Evolutionary conservation across 805 yeast species (phyloP).

Genomic region (Blastobotrys parvus): DNA sequence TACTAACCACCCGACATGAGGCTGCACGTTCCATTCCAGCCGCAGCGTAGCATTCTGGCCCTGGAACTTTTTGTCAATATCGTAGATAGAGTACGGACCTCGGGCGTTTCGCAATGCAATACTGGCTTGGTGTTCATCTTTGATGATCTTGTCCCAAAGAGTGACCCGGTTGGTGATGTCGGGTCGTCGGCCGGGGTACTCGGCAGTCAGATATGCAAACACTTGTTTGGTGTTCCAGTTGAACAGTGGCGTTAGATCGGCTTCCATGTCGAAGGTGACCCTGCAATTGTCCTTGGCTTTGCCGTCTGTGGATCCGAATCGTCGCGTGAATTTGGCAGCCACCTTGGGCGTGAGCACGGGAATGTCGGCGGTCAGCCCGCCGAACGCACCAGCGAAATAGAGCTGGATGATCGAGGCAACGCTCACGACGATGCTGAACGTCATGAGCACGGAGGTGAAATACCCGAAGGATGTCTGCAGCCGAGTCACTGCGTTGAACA

Average conservation of each 20-base stretch:
- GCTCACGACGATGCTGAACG: constrained; percentile 24
- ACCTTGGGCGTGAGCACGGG: constrained; percentile 3
- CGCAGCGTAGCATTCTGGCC: constrained; percentile 56
- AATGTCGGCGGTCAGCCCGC: constrained; percentile 11
- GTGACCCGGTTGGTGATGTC: constrained; percentile 53
- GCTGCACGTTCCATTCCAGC: constrained; percentile 89
- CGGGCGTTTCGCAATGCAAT: constrained; percentile 44
- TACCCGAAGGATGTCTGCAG: constrained; percentile 28
- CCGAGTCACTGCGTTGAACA: constrained; percentile 14
- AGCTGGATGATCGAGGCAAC: constrained; percentile 22
- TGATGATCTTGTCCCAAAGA: constrained; percentile 84
- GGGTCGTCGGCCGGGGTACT: constrained; percentile 47
- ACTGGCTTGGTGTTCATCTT: constrained; percentile 47
- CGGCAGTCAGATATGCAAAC: constrained; percentile 85
- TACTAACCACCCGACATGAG: constrained; percentile 71
- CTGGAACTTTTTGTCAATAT: constrained; percentile 48
- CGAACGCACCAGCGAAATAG: constrained; percentile 20
- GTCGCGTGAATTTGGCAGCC: constrained; percentile 41
- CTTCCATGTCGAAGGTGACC: constrained; percentile 60
- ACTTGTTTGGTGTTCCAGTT: constrained; percentile 97
- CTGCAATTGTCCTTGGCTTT: constrained; percentile 70
- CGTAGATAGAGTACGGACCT: constrained; percentile 85
- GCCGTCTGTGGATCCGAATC: constrained; percentile 58
- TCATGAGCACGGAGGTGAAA: constrained; percentile 25
- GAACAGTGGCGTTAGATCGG: constrained; percentile 64